phyloP scores from a whole-genome alignment of 306 rosid genomes.

The Hippophae tibetana region DNA sequence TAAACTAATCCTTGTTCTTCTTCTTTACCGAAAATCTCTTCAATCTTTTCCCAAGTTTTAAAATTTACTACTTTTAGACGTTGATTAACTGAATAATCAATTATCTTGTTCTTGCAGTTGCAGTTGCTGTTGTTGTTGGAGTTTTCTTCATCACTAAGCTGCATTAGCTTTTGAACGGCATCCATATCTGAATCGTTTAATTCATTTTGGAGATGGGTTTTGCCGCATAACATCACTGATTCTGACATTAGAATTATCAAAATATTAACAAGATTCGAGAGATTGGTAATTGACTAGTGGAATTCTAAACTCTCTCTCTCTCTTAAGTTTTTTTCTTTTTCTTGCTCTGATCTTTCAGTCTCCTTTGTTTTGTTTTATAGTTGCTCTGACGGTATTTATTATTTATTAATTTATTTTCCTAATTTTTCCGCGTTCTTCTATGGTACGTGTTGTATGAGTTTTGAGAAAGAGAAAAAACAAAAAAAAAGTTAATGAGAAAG shows the following conservation, averaged over 20 bases:
- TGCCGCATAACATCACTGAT: constrained; percentile 1
- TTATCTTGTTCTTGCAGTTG: background rate
- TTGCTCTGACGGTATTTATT: constrained; percentile 6
- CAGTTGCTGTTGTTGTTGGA: constrained; percentile 6
- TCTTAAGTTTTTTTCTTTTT: background rate
- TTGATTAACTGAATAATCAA: background rate
- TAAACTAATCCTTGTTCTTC: constrained; percentile 8
- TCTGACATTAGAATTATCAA: constrained; percentile 7
- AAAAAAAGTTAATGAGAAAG: no score
- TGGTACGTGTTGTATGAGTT: constrained; percentile 22
- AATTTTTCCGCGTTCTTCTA: constrained; percentile 9
- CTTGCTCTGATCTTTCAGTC: background rate
- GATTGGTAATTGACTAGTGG: background rate
- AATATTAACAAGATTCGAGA: background rate
- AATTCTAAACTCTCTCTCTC: no score
- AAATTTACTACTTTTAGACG: background rate
- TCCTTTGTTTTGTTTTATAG: background rate
- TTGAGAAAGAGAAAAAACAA: background rate
- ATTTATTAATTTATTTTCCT: no score
- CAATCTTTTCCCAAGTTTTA: constrained; percentile 22
- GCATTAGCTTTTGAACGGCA: constrained; percentile 41
- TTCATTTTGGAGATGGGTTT: constrained; percentile 4
- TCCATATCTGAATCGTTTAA: constrained; percentile 27
- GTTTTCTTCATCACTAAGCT: constrained; percentile 44
- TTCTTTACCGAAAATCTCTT: constrained; percentile 49